Base-by-base conservation (phyloP, 305 asterid genomes). In the Andrographis paniculata region DNA sequence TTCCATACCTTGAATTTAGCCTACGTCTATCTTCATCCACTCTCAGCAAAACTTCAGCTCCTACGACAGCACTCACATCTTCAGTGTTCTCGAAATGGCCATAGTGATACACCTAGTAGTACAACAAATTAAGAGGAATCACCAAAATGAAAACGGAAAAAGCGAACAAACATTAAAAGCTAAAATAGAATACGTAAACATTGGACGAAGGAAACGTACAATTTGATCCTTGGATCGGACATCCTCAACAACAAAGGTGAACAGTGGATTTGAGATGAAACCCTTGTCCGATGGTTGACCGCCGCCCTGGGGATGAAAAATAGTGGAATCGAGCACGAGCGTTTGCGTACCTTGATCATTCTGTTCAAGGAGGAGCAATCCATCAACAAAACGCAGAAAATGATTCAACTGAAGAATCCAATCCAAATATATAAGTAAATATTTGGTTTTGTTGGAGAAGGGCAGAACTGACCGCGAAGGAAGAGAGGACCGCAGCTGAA, bases 261-360 rank as follows among this genome's bases (percentile, higher is more conserved):
- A 72, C 18, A 53, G 52, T 3, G 65, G 45, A 56, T 21, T 47
- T 63, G 82, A 63, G 35, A 82, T 78, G 46, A 61, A 66, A 48
- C 94, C 96, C 67, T 69, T 70, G 67, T 79, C 94, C 21, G 94
- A 65, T 60, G 92, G 94, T 49, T 86, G 95, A 28, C 95, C 95
- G 35, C 95, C 95, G 8, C 95, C 95, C 73, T 85, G 95, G n/a
- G 95, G 95, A 37, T 85, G 87, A 50, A 85, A 85, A 27, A 70
- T 63, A 8, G 94, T 79, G 42, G 94, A 82, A 44, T 80, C 89
- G 40, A 76, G 52, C 18, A 80, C 61, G 51, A 82, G 23, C 17
- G 66, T 59, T 35, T 62, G 73, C 56, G 83, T 71, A 8, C 78
- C 80, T 59, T 76, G 85, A 48, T 65, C 87, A 17, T 28, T 45